Evolutionary conservation across 352 stramenopile genomes (phyloP), one percentile per base, ranked within the genome.

Genomic region (Phytophthora litchii): DNA sequence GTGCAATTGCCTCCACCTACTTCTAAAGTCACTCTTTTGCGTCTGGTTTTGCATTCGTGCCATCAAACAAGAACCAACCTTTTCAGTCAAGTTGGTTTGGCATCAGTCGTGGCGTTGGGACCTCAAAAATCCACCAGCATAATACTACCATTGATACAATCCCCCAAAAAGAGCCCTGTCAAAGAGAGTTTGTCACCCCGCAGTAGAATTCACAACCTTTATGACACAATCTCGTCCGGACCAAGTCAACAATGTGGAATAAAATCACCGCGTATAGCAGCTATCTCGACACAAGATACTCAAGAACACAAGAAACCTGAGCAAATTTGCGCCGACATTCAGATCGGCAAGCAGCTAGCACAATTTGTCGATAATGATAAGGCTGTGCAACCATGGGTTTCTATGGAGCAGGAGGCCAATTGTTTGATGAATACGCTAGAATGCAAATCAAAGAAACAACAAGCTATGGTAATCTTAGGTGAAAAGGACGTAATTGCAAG

Each of bases 81-180:
- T 1, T 89, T 82, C 44, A 72, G 80, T 46, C 79, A 89, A 58
- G 74, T 89, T 23, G 69, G 69, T 1, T 35, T 85, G 20, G 56
- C 67, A 5, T 73, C 61, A 0, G 64, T 83, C 4, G 23, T 62
- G 10, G 69, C 52, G 7, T 43, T 73, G 16, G 60, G 47, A 14
- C 16, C 60, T 38, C 16, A 16, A 2, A 48, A 32, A 23, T 29
- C 14, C 4, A 14, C 23, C 11, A 52, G 3, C 11, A 23, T 64
- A 11, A n/a, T 37, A 27, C 14, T 70, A 3, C 60, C 60, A 4
- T 16, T 54, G 17, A 38, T 70, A 60, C n/a, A 34, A 8, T 56
- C 60, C 56, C 54, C 54, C 2, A 21, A 13, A 10, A 54, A 53
- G 5, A 55, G 9, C 19, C 9, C 19, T 3, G 10, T 29, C n/a